These are phyloP conservation scores for Dactylellina drechsleri DNA, from an alignment of 2,329 filamentous ascomycete species.

Conservation along the genomic window DNA sequence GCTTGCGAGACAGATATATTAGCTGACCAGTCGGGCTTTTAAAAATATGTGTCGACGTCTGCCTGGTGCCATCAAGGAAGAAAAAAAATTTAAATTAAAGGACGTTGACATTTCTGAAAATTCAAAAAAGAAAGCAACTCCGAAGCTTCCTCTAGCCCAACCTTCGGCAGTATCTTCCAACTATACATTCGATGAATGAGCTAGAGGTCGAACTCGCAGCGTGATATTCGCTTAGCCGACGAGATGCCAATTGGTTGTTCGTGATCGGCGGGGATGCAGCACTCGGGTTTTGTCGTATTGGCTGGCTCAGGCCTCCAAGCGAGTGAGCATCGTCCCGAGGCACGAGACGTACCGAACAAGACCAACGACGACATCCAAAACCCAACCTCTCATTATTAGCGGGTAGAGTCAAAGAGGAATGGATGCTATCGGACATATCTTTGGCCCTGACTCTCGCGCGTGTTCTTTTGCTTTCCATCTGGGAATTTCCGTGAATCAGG, in stretches of 20 bases:
- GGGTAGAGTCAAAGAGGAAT: neutral
- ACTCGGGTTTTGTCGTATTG: constrained; percentile 27
- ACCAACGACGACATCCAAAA: neutral
- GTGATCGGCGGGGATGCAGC: constrained; percentile 26
- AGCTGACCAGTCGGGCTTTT: constrained; percentile 20
- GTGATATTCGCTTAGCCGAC: constrained; percentile 20
- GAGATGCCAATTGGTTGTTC: constrained; percentile 13
- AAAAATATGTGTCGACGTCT: constrained; percentile 1
- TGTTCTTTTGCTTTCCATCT: neutral
- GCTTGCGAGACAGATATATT: neutral
- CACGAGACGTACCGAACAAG: constrained; percentile 17
- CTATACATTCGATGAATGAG: neutral
- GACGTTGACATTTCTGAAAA: neutral
- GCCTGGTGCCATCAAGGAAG: constrained; percentile 6
- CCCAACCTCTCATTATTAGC: neutral
- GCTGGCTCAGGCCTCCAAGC: constrained; percentile 25
- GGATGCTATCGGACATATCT: neutral
- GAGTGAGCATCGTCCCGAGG: constrained; percentile 21
- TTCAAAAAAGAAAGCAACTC: constrained; percentile 4
- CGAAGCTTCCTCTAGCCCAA: neutral
- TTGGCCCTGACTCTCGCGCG: too few species aligned
- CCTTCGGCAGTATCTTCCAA: neutral
- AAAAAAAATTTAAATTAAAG: neutral
- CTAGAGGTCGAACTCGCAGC: neutral
- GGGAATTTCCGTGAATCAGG: constrained; percentile 4